A percentile compares a stretch with the other conserved stretches of the same genome.
Conservation (phyloP, 805 yeast species). For the Zygosaccharomyces pseudorouxii region DNA sequence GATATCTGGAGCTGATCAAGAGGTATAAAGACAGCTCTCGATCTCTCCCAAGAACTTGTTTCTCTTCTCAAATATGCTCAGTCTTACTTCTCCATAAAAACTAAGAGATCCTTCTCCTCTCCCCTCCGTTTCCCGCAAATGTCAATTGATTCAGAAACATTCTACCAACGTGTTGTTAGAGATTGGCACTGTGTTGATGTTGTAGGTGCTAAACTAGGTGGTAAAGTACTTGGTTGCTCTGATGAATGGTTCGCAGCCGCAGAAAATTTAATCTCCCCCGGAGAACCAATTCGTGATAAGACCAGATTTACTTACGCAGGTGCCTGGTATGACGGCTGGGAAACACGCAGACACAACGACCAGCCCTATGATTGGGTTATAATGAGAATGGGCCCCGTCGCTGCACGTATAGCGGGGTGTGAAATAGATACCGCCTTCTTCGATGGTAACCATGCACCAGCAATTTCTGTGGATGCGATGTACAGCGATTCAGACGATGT, state of each 20-base stretch:
- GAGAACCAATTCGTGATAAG: constrained; percentile 74
- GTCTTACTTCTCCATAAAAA: background rate
- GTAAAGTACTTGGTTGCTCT: constrained; percentile 59
- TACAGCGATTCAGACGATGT: constrained; percentile 34
- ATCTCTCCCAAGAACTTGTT: background rate
- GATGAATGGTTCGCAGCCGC: constrained; percentile 98
- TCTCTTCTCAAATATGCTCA: background rate
- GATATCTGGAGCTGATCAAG: background rate
- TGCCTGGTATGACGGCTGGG: constrained; percentile 99
- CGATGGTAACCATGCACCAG: constrained; percentile 94
- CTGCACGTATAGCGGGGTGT: constrained; percentile 70
- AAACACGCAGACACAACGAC: constrained; percentile 88
- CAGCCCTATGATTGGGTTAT: constrained; percentile 86
- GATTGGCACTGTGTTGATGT: constrained; percentile 49
- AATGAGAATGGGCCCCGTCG: constrained; percentile 73
- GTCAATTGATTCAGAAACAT: background rate
- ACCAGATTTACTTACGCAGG: constrained; percentile 78
- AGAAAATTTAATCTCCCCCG: constrained; percentile 74
- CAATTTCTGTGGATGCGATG: constrained; percentile 75
- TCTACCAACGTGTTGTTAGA: constrained; percentile 4
- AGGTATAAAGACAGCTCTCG: background rate
- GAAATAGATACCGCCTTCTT: constrained; percentile 93
- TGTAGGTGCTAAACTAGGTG: constrained; percentile 80
- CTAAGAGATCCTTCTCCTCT: background rate
- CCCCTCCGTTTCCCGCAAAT: background rate